Base-by-base conservation (phyloP, 2,329 filamentous ascomycete species). In the Trichoderma guizhouense region DNA sequence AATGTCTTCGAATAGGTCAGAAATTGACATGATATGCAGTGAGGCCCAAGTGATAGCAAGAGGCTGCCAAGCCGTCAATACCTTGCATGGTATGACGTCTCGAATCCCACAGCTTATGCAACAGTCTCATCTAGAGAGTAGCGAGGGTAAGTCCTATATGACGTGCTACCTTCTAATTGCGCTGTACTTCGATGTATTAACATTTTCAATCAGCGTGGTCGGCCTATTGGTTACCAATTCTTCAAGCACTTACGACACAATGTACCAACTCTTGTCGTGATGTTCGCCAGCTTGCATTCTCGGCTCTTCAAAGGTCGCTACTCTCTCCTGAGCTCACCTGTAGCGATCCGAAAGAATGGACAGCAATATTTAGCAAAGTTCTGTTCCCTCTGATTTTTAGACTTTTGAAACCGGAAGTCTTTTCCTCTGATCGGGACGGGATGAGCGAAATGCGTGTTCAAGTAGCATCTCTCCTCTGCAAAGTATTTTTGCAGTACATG, bases 391-490 rank as follows among this genome's bases (percentile, higher is more conserved):
- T 99, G 15, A 95, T 98, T 74, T 86, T 92, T 43, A 89, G 93
- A 74, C 87, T 99, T 2, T 86, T 99, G 18, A 98, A 97, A 80
- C 96, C 96, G 1, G 96, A 99, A 81, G 92, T 98, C 11, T 98
- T 97, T 80, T 94, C 95, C 68, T 92, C 92, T 2, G 96, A 99
- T 79, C 92, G 93, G 1, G 86, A 92, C 43, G 96, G 96, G 47
- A 99, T 99, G 96, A 93, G 93, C 75, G 95, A 98, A 81, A 98
- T 96, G 66, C 88, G 96, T 57, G 93, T 98, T 0, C 93, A 98
- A 78, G 93, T 93, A 1, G 93, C 95, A 1, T 97, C 93, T 11
- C 85, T 99, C 64, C 87, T 99, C 15, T 97, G 93, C 85, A 98
- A 97, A 81, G 95, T 98, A 3, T 99, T 98, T 82, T 82, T 99